These are phyloP conservation scores for Tetrapyrgos nigripes DNA, from an alignment of 1,284 basidiomycete species.

Conservation along the genomic window DNA sequence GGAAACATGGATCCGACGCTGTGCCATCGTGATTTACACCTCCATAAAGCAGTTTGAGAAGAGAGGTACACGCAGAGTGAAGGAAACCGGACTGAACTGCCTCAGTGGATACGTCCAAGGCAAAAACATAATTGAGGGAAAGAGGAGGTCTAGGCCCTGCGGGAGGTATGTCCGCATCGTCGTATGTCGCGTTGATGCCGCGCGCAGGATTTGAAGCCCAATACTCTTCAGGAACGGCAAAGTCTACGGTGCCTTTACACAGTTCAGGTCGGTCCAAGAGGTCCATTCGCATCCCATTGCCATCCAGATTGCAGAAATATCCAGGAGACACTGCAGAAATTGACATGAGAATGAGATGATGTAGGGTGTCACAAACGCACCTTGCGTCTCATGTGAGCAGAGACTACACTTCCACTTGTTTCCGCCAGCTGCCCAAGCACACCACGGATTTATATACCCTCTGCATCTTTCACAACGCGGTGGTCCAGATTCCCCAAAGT, in stretches of 20 bases:
- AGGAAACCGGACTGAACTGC: constrained; percentile 80
- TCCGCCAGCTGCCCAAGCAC: constrained; percentile 86
- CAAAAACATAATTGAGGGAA: constrained; percentile 86
- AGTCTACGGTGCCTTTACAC: constrained; percentile 92
- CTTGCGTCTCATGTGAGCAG: constrained; percentile 83
- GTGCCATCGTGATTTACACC: constrained; percentile 45
- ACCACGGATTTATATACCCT: constrained; percentile 97
- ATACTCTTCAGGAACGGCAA: constrained; percentile 86
- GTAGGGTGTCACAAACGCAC: constrained; percentile 47
- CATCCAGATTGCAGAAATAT: constrained; percentile 90
- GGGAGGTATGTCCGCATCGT: constrained; percentile 52
- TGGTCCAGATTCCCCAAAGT: constrained; percentile 75
- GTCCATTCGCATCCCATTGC: constrained; percentile 84
- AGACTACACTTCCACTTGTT: constrained; percentile 94
- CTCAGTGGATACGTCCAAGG: constrained; percentile 85
- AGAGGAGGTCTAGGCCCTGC: constrained; percentile 62
- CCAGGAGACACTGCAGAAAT: constrained; percentile 68
- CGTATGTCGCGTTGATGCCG: constrained; percentile 58
- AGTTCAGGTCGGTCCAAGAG: constrained; percentile 87
- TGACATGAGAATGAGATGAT: constrained; percentile 12
- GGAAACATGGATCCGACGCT: constrained; percentile 55
- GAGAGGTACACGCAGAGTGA: constrained; percentile 68
- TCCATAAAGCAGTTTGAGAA: constrained; percentile 79
- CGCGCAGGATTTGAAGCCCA: constrained; percentile 80
- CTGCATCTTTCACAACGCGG: constrained; percentile 88